Evolutionary conservation across 257 asterid genomes (phyloP), one percentile per base, ranked within the genome.

Genomic region (Nicotiana benthamiana): DNA sequence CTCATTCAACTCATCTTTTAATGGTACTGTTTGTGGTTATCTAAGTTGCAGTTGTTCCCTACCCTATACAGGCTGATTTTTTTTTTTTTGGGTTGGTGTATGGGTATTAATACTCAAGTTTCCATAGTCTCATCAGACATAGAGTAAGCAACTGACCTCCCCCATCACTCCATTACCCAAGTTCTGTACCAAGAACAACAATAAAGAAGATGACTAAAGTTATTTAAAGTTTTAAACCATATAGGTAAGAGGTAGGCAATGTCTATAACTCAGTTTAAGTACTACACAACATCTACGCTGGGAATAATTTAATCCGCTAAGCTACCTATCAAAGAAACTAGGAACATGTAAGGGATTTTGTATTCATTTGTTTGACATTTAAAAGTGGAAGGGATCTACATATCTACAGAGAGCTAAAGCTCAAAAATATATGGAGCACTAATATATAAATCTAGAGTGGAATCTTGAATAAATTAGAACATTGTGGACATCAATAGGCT

Each of bases 161-260:
- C 26, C 18, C 75, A 18, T 66, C 74, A 32, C 9, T 18, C 32
- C 59, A 53, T 53, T 16, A 16, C 75, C 53, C 5, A 66, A 66
- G 28, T 34, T 17, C 17, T 17, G 28, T 34, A 34, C 28, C 75
- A 66, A 26, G 53, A 66, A 66, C 51, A 30, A 30, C 53, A 66
- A 40, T 66, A 66, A 66, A 66, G 51, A 66, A 66, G 53, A 66
- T 66, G 56, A 68, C 75, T n/a, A 40, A 40, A 68, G 76, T 68
- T 36, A 34, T 65, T 34, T 0, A 34, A 67, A 34, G 53, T 36
- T 20, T 8, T 18, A 68, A 11, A 68, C 32, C 32, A 0, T 10
- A 68, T 40, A 18, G 75, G 34, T 70, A 40, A 43, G 57, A 70
- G 34, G 20, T 12, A 40, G 77, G 24, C 32, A 43, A 20, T 70